These are phyloP conservation scores for Cyclospora cayetanensis DNA, from an alignment of 169 alveolate species.

Conservation along the genomic window DNA sequence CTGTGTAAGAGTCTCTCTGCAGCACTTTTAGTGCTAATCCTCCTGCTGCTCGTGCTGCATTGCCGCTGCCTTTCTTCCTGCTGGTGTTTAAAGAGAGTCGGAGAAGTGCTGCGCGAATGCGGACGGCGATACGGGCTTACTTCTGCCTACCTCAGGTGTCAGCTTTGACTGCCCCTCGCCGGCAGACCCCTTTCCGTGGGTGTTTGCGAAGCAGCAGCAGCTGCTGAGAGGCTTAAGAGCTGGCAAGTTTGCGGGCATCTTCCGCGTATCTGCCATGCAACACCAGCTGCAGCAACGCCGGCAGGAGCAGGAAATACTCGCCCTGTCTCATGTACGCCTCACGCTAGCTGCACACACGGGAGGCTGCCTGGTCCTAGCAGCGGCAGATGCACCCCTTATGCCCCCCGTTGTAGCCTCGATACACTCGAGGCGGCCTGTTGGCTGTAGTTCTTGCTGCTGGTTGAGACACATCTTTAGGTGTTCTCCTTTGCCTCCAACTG, in stretches of 20 bases:
- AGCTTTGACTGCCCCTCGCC: neutral
- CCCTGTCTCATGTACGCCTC: no score
- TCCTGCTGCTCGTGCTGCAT: neutral
- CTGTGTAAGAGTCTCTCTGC: neutral
- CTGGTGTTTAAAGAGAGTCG: neutral
- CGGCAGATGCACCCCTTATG: no score
- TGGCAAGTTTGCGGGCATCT: neutral
- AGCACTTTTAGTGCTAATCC: neutral
- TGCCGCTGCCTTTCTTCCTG: neutral
- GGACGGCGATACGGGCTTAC: no score
- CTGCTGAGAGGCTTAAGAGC: neutral
- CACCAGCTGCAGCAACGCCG: neutral
- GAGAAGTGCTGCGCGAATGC: neutral
- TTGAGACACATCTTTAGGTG: no score
- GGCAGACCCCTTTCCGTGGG: neutral
- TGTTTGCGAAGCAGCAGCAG: neutral
- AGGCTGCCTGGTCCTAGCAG: no score
- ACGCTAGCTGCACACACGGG: no score
- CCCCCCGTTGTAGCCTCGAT: no score
- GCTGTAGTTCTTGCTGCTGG: no score
- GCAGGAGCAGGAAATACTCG: no score
- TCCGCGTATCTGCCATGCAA: neutral
- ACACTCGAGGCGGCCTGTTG: no score
- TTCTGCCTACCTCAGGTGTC: neutral
- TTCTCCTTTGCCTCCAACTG: no score